Percentiles rank a stretch among this genome's conserved stretches.
Evolutionary conservation across 805 yeast species (phyloP).

Genomic region (Metschnikowia drakensbergensis): DNA sequence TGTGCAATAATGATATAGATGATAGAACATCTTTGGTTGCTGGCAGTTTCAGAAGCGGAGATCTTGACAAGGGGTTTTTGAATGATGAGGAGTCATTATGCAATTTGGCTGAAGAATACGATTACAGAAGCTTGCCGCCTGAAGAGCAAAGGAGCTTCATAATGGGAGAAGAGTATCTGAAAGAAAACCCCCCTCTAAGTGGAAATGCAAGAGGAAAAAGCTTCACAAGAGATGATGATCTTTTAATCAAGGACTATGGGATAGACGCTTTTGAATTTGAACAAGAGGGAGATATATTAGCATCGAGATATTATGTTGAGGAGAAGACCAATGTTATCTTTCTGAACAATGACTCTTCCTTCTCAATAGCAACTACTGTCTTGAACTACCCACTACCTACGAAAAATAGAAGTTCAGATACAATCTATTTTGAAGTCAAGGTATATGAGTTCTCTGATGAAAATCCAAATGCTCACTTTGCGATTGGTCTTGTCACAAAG

Average conservation of each 20-base stretch:
- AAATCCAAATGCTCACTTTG: slow-evolving; percentile 46
- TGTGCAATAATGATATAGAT: slow-evolving; percentile 1
- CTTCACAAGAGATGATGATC: slow-evolving; percentile 27
- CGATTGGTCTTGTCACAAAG: slow-evolving; percentile 64
- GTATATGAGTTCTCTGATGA: slow-evolving; percentile 30
- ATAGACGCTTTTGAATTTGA: slow-evolving; percentile 39
- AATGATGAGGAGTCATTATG: slow-evolving; percentile 38
- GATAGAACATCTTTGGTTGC: background rate
- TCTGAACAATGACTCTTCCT: slow-evolving; percentile 34
- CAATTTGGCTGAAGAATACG: slow-evolving; percentile 35
- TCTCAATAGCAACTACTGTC: slow-evolving; percentile 38
- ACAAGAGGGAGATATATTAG: slow-evolving; percentile 30
- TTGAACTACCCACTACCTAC: slow-evolving; percentile 39
- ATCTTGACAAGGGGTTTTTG: slow-evolving; percentile 35
- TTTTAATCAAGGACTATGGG: slow-evolving; percentile 34
- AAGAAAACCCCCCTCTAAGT: slow-evolving; percentile 29
- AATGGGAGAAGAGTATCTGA: slow-evolving; percentile 34
- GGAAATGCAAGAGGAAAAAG: slow-evolving; percentile 32
- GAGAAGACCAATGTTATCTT: slow-evolving; percentile 39
- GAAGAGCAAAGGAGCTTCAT: slow-evolving; percentile 38
- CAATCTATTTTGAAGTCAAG: slow-evolving; percentile 60
- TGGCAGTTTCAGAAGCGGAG: slow-evolving; percentile 13
- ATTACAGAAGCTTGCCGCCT: slow-evolving; percentile 34
- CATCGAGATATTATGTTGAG: slow-evolving; percentile 35
- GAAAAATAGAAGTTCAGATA: slow-evolving; percentile 33